Evolutionary conservation across 2,329 filamentous ascomycete genomes (phyloP).

Genomic region (Teratosphaeria pseudoeucalypti): DNA sequence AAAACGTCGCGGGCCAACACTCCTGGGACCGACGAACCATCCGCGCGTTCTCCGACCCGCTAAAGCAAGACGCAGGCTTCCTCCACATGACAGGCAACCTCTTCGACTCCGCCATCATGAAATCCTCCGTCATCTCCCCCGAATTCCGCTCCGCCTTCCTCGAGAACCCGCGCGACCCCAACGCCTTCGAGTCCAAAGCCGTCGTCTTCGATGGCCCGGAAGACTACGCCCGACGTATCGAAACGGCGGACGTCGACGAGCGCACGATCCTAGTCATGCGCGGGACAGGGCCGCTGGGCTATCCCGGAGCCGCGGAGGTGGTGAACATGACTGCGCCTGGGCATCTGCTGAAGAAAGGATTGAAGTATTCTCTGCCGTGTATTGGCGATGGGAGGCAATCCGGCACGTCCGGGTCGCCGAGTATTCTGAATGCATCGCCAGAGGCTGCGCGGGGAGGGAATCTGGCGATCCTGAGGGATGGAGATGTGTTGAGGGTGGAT

Average conservation of each 20-base stretch:
- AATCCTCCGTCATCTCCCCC: conserved; percentile 19
- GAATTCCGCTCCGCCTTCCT: conserved; percentile 20
- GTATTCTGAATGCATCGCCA: conserved; percentile 46
- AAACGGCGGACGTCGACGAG: conserved; percentile 20
- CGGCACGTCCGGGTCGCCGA: conserved; percentile 45
- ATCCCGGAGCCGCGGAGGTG: conserved; percentile 21
- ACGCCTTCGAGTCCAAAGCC: conserved; percentile 21
- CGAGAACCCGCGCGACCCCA: conserved; percentile 14
- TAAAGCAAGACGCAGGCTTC: conserved; percentile 43
- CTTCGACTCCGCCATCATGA: conserved; percentile 25
- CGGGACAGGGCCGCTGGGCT: conserved; percentile 20
- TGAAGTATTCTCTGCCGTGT: conserved; percentile 37
- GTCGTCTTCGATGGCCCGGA: conserved; percentile 23
- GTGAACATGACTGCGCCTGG: conserved; percentile 25
- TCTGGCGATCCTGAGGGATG: conserved; percentile 40
- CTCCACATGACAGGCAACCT: conserved; percentile 21
- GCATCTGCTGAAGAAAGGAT: conserved; percentile 17
- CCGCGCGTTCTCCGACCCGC: conserved; percentile 33
- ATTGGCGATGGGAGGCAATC: conserved; percentile 47
- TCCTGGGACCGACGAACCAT: conserved; percentile 44
- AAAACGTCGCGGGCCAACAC: conserved; percentile 35
- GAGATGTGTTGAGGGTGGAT: conserved; percentile 42
- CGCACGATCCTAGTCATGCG: conserved; percentile 23
- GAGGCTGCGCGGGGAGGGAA: conserved; percentile 47
- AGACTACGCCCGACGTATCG: conserved; percentile 19